These are phyloP conservation scores for Melastoma malabathricum DNA, from an alignment of 345 rosid species.

Conservation along the genomic window DNA sequence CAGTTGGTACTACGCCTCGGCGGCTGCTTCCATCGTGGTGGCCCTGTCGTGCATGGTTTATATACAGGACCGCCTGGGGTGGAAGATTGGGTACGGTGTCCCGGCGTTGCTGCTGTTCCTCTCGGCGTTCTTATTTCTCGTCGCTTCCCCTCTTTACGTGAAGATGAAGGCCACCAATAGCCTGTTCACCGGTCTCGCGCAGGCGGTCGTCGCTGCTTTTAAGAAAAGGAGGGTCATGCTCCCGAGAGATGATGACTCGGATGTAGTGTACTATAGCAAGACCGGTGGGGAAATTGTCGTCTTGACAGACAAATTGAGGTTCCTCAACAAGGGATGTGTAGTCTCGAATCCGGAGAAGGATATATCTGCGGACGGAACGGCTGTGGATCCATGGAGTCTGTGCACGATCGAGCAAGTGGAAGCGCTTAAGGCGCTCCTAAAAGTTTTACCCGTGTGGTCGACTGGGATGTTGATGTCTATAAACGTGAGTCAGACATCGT, in stretches of 20 bases:
- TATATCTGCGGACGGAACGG: constrained; percentile 41
- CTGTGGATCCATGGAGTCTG: constrained; percentile 59
- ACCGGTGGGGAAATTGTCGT: constrained; percentile 2
- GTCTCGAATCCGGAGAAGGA: constrained; percentile 33
- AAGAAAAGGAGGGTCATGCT: constrained; percentile 8
- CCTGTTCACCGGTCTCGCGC: constrained; percentile 17
- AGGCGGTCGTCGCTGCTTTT: constrained; percentile 12
- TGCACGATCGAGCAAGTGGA: constrained; percentile 73
- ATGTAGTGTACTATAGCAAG: constrained; percentile 3
- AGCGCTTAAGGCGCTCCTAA: constrained; percentile 58
- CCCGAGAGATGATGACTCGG: constrained; percentile 6
- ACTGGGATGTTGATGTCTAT: constrained; percentile 61
- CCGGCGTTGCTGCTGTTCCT: constrained; percentile 16
- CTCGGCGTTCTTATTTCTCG: constrained; percentile 13
- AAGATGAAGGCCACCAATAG: constrained; percentile 12
- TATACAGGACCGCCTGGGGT: constrained; percentile 18
- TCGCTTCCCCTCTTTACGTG: constrained; percentile 16
- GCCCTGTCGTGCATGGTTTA: constrained; percentile 18
- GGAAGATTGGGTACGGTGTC: constrained; percentile 23
- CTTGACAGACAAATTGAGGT: constrained; percentile 30
- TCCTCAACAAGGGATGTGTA: constrained; percentile 60
- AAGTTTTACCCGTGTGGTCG: constrained; percentile 60
- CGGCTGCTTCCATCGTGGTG: constrained; percentile 5
- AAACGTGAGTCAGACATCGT: constrained; percentile 45
- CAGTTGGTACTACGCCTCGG: constrained; percentile 20